Evolutionary conservation across 2,329 filamentous ascomycete genomes (phyloP), one percentile per base, ranked within the genome.

Genomic region (Albophoma yamanashiensis): DNA sequence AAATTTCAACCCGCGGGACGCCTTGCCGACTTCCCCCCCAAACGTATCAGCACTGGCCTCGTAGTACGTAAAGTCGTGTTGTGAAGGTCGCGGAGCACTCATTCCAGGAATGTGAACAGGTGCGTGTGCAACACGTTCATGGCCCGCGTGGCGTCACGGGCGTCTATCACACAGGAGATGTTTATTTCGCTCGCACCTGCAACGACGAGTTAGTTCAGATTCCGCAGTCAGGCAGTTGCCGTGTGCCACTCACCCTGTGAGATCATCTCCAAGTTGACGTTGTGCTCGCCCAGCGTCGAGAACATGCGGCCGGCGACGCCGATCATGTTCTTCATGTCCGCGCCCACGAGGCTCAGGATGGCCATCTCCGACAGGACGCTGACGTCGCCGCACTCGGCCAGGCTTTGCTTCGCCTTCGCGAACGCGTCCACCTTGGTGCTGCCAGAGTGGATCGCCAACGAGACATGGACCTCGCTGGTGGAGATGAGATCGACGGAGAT

Each of bases 261-360:
- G 66, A 99, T 99, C 94, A 99, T 99, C 77, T 99, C 94, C 67
- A 99, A 91, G 73, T 99, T 99, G 70, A 99, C 87, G 67, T 90
- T 89, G 72, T 96, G 89, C 71, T 97, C 90, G 52, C 94, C 94
- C 22, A 99, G 79, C 1, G 92, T 95, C 56, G 89, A 91, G 75
- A 99, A 97, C 89, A 99, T 97, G 67, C 84, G 87, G 36, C 94
- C 94, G 9, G 90, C 90, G 64, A 99, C 91, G 63, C 94, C 94
- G 60, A 90, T 81, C 92, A 97, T 97, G 74, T 96, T 94, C 79
- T 96, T 96, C 87, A 99, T 91, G 75, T 97, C 91, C 62, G 91
- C 90, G 56, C 94, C 94, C 0, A 99, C 93, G 58, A 99, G 78
- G 69, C 91, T 96, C 62, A 99, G 81, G 70, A 99, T 99, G 11